Evolutionary conservation across 2,329 filamentous ascomycete genomes (phyloP).

Genomic region (Helminthosporium solani): DNA sequence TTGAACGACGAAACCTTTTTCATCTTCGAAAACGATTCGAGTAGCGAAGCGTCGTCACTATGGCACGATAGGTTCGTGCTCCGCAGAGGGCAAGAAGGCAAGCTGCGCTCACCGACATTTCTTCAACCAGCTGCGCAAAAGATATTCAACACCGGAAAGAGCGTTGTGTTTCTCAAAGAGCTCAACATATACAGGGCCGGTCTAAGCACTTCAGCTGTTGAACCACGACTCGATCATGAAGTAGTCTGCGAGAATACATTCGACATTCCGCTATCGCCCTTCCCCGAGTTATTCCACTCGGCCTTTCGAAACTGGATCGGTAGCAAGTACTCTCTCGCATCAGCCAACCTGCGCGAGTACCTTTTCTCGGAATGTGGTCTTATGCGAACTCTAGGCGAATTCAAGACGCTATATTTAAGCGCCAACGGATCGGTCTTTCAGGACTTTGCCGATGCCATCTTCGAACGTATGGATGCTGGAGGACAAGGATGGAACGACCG

Average conservation of each 20-base stretch:
- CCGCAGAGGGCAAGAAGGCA: conserved; percentile 59
- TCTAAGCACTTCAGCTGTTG: conserved; percentile 7
- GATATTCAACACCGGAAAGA: conserved; percentile 88
- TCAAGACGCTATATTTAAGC: conserved; percentile 75
- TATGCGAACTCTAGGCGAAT: conserved; percentile 61
- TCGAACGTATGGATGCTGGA: conserved; percentile 68
- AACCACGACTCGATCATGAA: conserved; percentile 55
- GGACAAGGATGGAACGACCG: conserved; percentile 72
- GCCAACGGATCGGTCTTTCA: conserved; percentile 69
- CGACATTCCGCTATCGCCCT: conserved; percentile 59
- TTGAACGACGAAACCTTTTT: conserved; percentile 73
- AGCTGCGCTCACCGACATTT: conserved; percentile 71
- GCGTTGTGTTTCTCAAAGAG: conserved; percentile 76
- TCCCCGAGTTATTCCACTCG: conserved; percentile 70
- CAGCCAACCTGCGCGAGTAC: conserved; percentile 62
- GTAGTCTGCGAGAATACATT: conserved; percentile 52
- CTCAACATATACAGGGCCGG: conserved; percentile 56
- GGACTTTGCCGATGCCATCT: conserved; percentile 67
- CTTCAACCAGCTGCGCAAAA: conserved; percentile 67
- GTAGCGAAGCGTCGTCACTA: conserved; percentile 62
- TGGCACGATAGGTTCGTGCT: conserved; percentile 78
- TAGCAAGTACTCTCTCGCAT: conserved; percentile 70
- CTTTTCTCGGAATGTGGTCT: conserved; percentile 72
- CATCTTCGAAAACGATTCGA: conserved; percentile 59
- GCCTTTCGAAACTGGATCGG: conserved; percentile 76